Conservation (phyloP, 306 rosid genomes). For the Quercus alba region DNA sequence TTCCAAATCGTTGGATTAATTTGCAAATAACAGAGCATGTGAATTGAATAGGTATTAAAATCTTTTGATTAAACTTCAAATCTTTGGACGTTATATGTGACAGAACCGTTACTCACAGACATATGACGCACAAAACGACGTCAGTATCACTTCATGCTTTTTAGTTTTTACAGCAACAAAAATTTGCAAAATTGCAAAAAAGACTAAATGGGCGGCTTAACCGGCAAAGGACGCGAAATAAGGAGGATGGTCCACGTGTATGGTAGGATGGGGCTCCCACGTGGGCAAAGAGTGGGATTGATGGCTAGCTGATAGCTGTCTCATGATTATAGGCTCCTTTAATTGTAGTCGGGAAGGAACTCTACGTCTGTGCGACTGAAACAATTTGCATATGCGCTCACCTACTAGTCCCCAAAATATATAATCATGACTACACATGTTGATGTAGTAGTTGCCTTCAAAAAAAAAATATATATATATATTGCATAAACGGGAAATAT, state of each 20-base stretch:
- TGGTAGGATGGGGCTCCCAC: slow-evolving; percentile 5
- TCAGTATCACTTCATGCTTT: slow-evolving; percentile 23
- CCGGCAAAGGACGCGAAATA: slow-evolving; percentile 14
- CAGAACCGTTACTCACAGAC: slow-evolving; percentile 3
- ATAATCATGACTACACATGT: not conserved
- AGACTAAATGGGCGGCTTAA: not conserved
- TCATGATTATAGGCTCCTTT: not conserved
- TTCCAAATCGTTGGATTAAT: too few species aligned
- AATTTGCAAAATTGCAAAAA: not conserved
- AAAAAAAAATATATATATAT: too few species aligned
- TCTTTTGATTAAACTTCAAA: not conserved
- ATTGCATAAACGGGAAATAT: too few species aligned
- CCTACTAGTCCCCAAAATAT: not conserved
- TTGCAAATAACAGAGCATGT: too few species aligned
- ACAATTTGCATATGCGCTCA: slow-evolving; percentile 14
- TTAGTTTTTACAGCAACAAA: not conserved
- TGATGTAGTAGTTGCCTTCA: not conserved
- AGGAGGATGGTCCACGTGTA: slow-evolving; percentile 17
- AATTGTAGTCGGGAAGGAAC: not conserved
- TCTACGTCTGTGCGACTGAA: not conserved
- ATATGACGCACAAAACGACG: slow-evolving; percentile 21
- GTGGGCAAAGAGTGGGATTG: not conserved
- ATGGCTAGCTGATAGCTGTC: not conserved
- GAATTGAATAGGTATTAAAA: not conserved
- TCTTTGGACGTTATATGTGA: not conserved